These are phyloP conservation scores for Caloboletus inedulis DNA, from an alignment of 1,284 basidiomycete species.

Conservation along the genomic window DNA sequence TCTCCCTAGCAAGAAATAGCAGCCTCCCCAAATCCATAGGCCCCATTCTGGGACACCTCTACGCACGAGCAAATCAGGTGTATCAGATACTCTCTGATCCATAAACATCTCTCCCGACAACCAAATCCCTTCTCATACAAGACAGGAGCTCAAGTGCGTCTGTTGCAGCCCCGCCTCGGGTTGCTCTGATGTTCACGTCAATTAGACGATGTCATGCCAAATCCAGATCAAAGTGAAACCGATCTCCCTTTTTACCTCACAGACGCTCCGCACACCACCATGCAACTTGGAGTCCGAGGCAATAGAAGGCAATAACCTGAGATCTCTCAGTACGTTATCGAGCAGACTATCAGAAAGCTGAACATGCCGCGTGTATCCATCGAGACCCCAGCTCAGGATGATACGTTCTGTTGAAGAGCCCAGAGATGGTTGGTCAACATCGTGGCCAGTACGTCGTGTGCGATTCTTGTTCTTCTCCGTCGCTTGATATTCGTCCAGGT, in stretches of 20 bases:
- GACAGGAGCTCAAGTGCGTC: background rate
- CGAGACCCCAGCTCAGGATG: background rate
- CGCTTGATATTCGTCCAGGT: too few species aligned
- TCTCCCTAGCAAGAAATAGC: background rate
- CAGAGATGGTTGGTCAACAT: background rate
- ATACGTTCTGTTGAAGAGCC: background rate
- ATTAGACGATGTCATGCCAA: background rate
- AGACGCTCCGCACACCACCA: background rate
- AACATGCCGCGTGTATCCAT: background rate
- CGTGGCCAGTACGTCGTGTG: background rate
- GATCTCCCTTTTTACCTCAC: background rate
- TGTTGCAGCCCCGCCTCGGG: background rate
- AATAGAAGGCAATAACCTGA: background rate
- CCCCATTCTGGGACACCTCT: background rate
- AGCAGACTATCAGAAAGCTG: background rate
- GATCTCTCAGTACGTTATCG: background rate
- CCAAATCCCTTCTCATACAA: background rate
- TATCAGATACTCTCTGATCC: background rate
- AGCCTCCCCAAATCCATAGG: background rate
- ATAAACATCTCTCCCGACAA: background rate
- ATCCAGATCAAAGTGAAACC: background rate
- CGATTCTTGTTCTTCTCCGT: background rate
- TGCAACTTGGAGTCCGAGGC: background rate
- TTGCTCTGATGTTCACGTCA: background rate
- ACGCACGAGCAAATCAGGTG: background rate